These are phyloP conservation scores for Alternaria incomplexa DNA, from an alignment of 2,329 filamentous ascomycete genomes.

Conservation along the genomic window DNA sequence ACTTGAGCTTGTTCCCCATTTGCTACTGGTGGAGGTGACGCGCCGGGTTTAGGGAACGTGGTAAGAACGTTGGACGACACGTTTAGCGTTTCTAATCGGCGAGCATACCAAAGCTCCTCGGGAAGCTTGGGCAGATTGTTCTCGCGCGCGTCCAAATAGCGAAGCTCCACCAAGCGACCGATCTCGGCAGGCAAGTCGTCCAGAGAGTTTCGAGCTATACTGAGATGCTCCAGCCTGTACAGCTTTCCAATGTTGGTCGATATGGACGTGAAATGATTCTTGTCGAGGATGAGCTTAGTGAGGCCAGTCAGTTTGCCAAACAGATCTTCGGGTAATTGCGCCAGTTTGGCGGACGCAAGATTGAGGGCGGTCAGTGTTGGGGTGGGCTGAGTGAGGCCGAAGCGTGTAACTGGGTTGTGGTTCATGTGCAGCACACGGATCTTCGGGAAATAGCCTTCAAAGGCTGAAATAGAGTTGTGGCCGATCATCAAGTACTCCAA, in stretches of 20 bases:
- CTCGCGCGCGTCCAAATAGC: constrained; percentile 84
- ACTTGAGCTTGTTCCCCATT: constrained; percentile 41
- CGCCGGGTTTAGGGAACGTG: constrained; percentile 83
- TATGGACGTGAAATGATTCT: constrained; percentile 92
- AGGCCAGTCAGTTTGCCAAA: constrained; percentile 88
- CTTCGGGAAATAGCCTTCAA: constrained; percentile 85
- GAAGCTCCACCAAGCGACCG: constrained; percentile 83
- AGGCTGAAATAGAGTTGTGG: constrained; percentile 90
- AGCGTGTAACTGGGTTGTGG: constrained; percentile 93
- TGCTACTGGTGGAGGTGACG: constrained; percentile 64
- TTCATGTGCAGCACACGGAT: constrained; percentile 87
- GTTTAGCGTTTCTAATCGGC: constrained; percentile 88
- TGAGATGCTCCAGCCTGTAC: constrained; percentile 85
- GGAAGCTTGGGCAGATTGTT: constrained; percentile 92
- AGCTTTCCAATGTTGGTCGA: constrained; percentile 85
- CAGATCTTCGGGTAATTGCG: constrained; percentile 82
- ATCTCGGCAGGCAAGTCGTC: constrained; percentile 85
- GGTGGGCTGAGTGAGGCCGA: constrained; percentile 78
- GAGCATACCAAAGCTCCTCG: constrained; percentile 94
- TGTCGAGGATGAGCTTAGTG: constrained; percentile 86
- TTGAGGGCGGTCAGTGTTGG: constrained; percentile 86
- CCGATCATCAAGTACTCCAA: constrained; percentile 88
- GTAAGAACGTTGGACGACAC: constrained; percentile 93
- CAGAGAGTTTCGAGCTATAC: constrained; percentile 89
- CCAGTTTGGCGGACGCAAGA: constrained; percentile 87